Evolutionary conservation across 768 basidiomycete species (phyloP).

Genomic region (Hygrophorus russula): DNA sequence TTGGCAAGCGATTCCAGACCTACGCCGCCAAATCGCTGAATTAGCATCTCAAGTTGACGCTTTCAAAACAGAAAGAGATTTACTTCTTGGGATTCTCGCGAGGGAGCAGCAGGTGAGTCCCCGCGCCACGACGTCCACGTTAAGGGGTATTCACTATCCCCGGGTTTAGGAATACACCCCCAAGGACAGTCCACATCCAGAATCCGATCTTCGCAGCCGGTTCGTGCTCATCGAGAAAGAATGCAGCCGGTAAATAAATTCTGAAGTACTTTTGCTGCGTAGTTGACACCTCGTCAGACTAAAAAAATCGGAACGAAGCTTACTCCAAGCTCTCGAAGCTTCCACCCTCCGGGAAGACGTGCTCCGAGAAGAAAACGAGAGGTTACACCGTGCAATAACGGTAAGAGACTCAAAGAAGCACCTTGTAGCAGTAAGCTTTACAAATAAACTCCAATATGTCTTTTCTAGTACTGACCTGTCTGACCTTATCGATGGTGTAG

Average conservation of each 20-base stretch:
- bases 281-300: conserved; percentile 13
- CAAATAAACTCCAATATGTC: too few relatives aligned
- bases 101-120: conserved; percentile 4
- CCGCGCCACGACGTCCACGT: background rate
- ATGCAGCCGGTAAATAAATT: conserved; percentile 19
- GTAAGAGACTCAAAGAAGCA: background rate
- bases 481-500: background rate
- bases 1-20: conserved; percentile 4
- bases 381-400: background rate
- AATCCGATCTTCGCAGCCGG: conserved; percentile 8
- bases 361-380: conserved; percentile 20
- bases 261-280: background rate
- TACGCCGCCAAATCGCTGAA: conserved; percentile 25
- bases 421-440: background rate
- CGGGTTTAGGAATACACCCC: too few relatives aligned
- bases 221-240: conserved; percentile 20
- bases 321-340: conserved; percentile 20
- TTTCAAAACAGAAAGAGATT: conserved; percentile 25
- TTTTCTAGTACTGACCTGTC: background rate
- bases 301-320: conserved; percentile 15
- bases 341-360: conserved; percentile 21
- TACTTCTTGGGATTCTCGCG: conserved; percentile 10
- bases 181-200: too few relatives aligned
- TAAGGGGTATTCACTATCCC: too few relatives aligned
- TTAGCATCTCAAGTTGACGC: conserved; percentile 24